These are phyloP conservation scores for Apophysomyces sp. DNA, from an alignment of 371 early-diverging fungal genomes.

Conservation along the genomic window DNA sequence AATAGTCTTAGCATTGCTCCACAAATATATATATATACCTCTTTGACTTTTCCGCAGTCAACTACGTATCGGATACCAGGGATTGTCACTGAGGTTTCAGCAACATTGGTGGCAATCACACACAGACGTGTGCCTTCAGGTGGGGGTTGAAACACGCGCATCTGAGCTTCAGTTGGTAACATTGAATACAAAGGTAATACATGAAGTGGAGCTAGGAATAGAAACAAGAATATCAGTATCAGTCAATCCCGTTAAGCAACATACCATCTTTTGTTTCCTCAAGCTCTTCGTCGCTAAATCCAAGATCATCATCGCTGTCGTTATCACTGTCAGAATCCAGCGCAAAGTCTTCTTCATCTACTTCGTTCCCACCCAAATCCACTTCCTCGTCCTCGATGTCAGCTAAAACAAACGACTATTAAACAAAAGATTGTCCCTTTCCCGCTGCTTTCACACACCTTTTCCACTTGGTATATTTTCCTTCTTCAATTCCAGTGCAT, in stretches of 20 bases:
- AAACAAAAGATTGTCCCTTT: background rate
- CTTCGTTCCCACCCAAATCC: conserved; percentile 55
- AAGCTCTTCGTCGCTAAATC: conserved; percentile 40
- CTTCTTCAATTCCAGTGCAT: conserved; percentile 26
- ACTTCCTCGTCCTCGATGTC: conserved; percentile 64
- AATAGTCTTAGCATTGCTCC: background rate
- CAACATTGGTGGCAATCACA: conserved; percentile 99
- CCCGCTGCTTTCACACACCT: conserved; percentile 16
- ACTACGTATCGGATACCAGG: conserved; percentile 97
- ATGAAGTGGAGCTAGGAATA: conserved; percentile 57
- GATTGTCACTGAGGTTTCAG: conserved; percentile 99
- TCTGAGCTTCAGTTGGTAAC: conserved; percentile 85
- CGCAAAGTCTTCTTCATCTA: conserved; percentile 58
- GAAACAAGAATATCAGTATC: background rate
- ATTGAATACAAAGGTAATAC: conserved; percentile 94
- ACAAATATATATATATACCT: conserved; percentile 25
- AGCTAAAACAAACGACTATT: conserved; percentile 15
- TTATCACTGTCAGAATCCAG: conserved; percentile 35
- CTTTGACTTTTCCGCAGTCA: conserved; percentile 96
- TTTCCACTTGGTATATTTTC: conserved; percentile 32
- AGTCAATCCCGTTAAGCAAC: background rate
- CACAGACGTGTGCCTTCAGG: conserved; percentile 90
- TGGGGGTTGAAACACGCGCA: conserved; percentile 85
- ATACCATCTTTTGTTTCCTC: conserved; percentile 36
- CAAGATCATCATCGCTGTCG: conserved; percentile 36